Evolutionary conservation across 2,329 filamentous ascomycete species (phyloP), one percentile per base, ranked within the genome.

Genomic region (Laburnicola sp.): DNA sequence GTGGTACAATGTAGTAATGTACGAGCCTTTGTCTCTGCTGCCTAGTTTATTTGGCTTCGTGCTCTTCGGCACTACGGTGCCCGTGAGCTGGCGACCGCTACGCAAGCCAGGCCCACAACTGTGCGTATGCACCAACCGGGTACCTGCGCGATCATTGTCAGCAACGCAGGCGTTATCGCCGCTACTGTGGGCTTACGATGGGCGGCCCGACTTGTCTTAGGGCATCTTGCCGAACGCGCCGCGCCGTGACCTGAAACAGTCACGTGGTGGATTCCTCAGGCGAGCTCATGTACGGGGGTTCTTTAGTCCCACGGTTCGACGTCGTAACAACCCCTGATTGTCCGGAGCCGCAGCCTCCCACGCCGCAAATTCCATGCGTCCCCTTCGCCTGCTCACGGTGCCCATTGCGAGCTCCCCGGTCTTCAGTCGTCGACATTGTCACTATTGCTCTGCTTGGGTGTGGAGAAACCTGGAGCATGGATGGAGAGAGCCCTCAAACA

Each of bases 401-500:
- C 10, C 23, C 16, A 11, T 6, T 6, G 6, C 2, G 25, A 26
- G 11, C 32, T 28, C 9, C 28, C 25, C n/a, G 11, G 21, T 3
- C 11, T 7, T 11, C 25, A 6, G 6, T 8, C 8, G 11, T 22
- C 27, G 22, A 22, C 35, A 35, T 30, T 26, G 16, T 21, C 32
- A 30, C 31, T 31, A 26, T 27, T 32, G 25, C 26, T 2, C 16
- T 38, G 45, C 16, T n/a, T 44, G 48, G 38, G 38, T 42, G 39
- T 38, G 28, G 21, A 35, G 23, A 21, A 28, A 30, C 25, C 4
- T 22, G 22, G 16, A 28, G 31, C 34, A 32, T 31, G 32, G 34
- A 35, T 42, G 54, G 30, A 34, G 26, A 16, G 31, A 9, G 27
- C 45, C 23, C 41, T 52, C 45, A n/a, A n/a, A n/a, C 49, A 30